A percentile compares a stretch with the other conserved stretches of the same genome.
Conservation (phyloP, 2,329 filamentous ascomycete genomes). For the Botryotinia convoluta region DNA sequence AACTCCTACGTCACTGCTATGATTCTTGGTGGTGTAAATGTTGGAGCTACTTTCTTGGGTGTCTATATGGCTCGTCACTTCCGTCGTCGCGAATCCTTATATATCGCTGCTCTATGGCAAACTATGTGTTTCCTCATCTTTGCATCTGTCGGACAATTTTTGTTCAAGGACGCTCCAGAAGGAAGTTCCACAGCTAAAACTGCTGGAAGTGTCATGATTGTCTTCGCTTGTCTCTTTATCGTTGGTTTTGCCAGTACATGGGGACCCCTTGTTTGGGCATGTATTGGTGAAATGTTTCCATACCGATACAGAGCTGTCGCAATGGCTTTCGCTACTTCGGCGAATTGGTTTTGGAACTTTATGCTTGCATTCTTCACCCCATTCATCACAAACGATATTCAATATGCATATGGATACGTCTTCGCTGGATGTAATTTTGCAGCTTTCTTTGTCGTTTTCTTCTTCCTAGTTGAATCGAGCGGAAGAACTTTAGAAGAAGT, state of each 20-base stretch:
- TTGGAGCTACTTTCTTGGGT: constrained; percentile 52
- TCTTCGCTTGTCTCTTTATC: constrained; percentile 72
- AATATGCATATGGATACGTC: constrained; percentile 69
- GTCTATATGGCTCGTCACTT: constrained; percentile 66
- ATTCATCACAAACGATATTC: constrained; percentile 70
- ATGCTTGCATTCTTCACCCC: constrained; percentile 74
- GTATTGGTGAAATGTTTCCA: constrained; percentile 66
- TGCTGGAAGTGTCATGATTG: constrained; percentile 66
- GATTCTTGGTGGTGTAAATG: constrained; percentile 67
- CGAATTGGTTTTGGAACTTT: constrained; percentile 73
- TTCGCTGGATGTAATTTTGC: constrained; percentile 70
- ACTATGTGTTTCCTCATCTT: constrained; percentile 65
- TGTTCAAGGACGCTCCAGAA: constrained; percentile 46
- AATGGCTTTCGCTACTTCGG: constrained; percentile 59
- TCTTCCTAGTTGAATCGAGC: constrained; percentile 70
- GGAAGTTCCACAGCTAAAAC: constrained; percentile 42
- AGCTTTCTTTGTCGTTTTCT: constrained; percentile 66
- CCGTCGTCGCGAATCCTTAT: constrained; percentile 65
- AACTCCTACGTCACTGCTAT: constrained; percentile 67
- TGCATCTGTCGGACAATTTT: constrained; percentile 52
- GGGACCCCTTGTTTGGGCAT: constrained; percentile 68
- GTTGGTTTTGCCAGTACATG: constrained; percentile 67
- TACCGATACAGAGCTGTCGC: constrained; percentile 58
- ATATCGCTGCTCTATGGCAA: constrained; percentile 65
- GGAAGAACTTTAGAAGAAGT: constrained; percentile 31